A percentile compares a stretch with the other conserved stretches of the same genome.
Conservation (phyloP, 306 rosid species). For the Gastrolobium bilobum region DNA sequence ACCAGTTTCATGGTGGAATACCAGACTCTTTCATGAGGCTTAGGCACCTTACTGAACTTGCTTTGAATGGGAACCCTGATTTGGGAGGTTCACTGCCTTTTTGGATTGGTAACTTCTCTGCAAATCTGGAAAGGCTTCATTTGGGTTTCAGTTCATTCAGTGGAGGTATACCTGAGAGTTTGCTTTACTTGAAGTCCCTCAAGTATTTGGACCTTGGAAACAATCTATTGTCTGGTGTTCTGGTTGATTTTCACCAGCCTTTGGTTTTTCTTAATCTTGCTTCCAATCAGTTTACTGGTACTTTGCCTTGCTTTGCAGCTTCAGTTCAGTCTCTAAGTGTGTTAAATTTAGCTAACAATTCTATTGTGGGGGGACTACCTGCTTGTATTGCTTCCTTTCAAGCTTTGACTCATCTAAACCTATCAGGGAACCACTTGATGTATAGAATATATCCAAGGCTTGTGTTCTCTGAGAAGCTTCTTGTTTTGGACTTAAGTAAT, state of each 20-base stretch:
- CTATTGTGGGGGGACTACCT: conserved; percentile 86
- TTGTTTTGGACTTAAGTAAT: conserved; percentile 92
- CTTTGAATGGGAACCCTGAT: conserved; percentile 69
- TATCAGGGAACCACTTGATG: conserved; percentile 80
- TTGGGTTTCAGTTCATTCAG: conserved; percentile 69
- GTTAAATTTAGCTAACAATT: conserved; percentile 83
- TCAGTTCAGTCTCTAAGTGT: conserved; percentile 70
- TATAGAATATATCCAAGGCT: conserved; percentile 85
- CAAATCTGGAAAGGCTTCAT: conserved; percentile 70
- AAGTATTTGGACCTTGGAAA: conserved; percentile 77
- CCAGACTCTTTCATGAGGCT: conserved; percentile 78
- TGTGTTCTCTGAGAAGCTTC: conserved; percentile 85
- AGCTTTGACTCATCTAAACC: conserved; percentile 79
- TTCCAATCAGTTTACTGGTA: conserved; percentile 88
- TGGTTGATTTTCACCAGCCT: conserved; percentile 78
- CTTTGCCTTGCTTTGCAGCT: conserved; percentile 91
- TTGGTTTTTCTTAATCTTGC: conserved; percentile 80
- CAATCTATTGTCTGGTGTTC: conserved; percentile 70
- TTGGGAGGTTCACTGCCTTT: conserved; percentile 79
- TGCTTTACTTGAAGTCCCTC: conserved; percentile 68
- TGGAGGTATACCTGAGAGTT: conserved; percentile 81
- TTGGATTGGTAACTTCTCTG: conserved; percentile 93
- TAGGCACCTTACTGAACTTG: conserved; percentile 69
- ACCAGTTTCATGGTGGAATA: conserved; percentile 72
- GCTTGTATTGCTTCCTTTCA: conserved; percentile 84